Evolutionary conservation across 2,329 filamentous ascomycete species (phyloP).

Genomic region (Colletotrichum viniferum): DNA sequence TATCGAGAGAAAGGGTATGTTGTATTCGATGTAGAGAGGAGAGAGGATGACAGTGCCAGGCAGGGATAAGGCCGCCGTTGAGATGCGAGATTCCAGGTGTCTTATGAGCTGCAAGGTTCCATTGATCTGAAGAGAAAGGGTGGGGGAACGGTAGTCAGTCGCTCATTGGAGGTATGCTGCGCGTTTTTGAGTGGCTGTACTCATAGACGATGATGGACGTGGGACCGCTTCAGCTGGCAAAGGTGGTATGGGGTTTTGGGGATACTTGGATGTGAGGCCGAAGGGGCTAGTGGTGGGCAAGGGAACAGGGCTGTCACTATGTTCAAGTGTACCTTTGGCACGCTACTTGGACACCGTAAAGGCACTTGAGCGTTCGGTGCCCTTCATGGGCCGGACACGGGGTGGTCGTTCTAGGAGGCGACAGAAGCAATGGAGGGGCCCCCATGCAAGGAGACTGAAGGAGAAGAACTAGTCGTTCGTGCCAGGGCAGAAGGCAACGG

Average conservation of each 20-base stretch:
- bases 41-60: background rate
- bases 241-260: background rate
- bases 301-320: slow-evolving; percentile 4
- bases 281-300: background rate
- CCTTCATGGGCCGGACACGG: background rate
- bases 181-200: slow-evolving; percentile 12
- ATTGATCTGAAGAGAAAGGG: slow-evolving; percentile 21
- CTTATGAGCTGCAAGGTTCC: slow-evolving; percentile 23
- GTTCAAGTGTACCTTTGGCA: slow-evolving; percentile 4
- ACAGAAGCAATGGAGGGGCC: background rate
- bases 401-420: background rate
- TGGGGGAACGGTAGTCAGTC: slow-evolving; percentile 11
- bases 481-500: background rate
- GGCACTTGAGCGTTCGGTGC: background rate
- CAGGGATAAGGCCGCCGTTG: slow-evolving; percentile 22
- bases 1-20: background rate
- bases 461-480: background rate
- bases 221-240: slow-evolving; percentile 9
- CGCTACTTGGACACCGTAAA: slow-evolving; percentile 3
- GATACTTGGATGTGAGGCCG: background rate
- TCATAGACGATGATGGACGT: slow-evolving; percentile 3
- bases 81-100: slow-evolving; percentile 24
- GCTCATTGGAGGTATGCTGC: slow-evolving; percentile 1
- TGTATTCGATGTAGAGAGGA: background rate
- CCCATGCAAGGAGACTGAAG: slow-evolving; percentile 11